Percentiles rank a stretch among this genome's conserved stretches.
phyloP scores from a whole-genome alignment of 2,329 filamentous ascomycete genomes.

The Scolecobasidium constrictum region DNA sequence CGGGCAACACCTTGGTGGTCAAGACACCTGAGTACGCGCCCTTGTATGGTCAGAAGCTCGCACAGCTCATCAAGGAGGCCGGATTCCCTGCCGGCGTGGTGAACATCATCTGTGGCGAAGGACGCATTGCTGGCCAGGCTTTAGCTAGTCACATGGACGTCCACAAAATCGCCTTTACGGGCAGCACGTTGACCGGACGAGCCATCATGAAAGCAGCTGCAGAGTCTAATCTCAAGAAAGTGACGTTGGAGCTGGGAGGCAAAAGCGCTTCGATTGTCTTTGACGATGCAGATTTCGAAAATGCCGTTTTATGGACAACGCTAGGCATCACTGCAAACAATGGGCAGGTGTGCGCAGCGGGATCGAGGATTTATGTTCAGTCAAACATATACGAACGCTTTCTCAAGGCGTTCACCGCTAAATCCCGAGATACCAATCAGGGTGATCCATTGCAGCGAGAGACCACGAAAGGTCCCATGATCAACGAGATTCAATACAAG shows the following conservation, averaged over 20 bases:
- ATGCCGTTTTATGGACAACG: conserved; percentile 13
- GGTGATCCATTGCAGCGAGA: conserved; percentile 11
- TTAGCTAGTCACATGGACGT: conserved; percentile 26
- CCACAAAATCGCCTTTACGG: conserved; percentile 25
- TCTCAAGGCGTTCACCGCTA: conserved; percentile 18
- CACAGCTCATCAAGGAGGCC: conserved; percentile 27
- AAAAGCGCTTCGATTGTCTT: conserved; percentile 32
- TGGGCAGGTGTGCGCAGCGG: conserved; percentile 16
- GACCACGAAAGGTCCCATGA: conserved; percentile 12
- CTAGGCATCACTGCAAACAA: conserved; percentile 10
- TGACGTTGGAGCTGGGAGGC: conserved; percentile 34
- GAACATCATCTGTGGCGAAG: conserved; percentile 24
- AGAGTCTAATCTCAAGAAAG: conserved; percentile 27
- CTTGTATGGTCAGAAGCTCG: conserved; percentile 24
- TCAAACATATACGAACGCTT: conserved; percentile 15
- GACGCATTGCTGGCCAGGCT: conserved; percentile 19
- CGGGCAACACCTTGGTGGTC: conserved; percentile 34
- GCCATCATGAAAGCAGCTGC: conserved; percentile 20
- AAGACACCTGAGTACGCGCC: conserved; percentile 37
- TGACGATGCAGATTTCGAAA: conserved; percentile 30
- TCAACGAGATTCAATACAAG: conserved; percentile 16
- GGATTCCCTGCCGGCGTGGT: conserved; percentile 36
- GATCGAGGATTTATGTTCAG: conserved; percentile 20
- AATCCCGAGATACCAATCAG: conserved; percentile 15
- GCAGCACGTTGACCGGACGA: conserved; percentile 17